Evolutionary conservation across 192 early-diverging fungal species (phyloP).

Genomic region (Mycoemilia scoparia): DNA sequence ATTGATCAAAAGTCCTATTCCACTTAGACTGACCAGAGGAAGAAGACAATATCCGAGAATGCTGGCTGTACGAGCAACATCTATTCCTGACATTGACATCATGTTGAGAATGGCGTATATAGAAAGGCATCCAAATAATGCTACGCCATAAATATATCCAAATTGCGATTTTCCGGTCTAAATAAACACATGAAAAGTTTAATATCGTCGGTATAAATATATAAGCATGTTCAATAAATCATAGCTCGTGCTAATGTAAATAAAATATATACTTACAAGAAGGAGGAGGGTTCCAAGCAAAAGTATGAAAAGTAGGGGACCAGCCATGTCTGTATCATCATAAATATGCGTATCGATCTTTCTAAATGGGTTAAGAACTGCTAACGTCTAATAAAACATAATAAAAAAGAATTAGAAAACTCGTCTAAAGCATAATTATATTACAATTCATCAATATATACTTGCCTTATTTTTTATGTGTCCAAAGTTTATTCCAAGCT

Average conservation of each 20-base stretch:
- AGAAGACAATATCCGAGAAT: slow-evolving; percentile 94
- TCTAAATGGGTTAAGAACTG: slow-evolving; percentile 71
- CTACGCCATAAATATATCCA: slow-evolving; percentile 95
- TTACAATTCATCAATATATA: too few relatives aligned
- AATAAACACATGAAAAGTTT: too few relatives aligned
- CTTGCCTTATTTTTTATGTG: slow-evolving; percentile 85
- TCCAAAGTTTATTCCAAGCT: slow-evolving; percentile 85
- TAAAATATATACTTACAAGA: too few relatives aligned
- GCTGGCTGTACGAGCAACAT: slow-evolving; percentile 69
- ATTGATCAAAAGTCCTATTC: slow-evolving; percentile 45
- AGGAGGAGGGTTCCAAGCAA: slow-evolving; percentile 80
- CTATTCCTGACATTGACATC: slow-evolving; percentile 82
- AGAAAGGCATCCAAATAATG: slow-evolving; percentile 63
- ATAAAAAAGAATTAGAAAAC: neutral
- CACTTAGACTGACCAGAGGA: slow-evolving; percentile 82
- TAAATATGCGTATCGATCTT: slow-evolving; percentile 64
- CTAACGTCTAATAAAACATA: slow-evolving; percentile 51
- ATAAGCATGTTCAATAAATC: too few relatives aligned
- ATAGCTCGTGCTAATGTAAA: too few relatives aligned
- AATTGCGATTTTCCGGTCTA: slow-evolving; percentile 88
- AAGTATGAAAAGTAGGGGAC: slow-evolving; percentile 80
- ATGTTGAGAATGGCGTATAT: slow-evolving; percentile 83
- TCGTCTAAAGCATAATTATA: neutral
- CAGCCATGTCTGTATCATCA: slow-evolving; percentile 92
- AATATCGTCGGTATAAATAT: slow-evolving; percentile 7